phyloP scores from a whole-genome alignment of 2,329 filamentous ascomycete species.

The Aureobasidium subglaciale region DNA sequence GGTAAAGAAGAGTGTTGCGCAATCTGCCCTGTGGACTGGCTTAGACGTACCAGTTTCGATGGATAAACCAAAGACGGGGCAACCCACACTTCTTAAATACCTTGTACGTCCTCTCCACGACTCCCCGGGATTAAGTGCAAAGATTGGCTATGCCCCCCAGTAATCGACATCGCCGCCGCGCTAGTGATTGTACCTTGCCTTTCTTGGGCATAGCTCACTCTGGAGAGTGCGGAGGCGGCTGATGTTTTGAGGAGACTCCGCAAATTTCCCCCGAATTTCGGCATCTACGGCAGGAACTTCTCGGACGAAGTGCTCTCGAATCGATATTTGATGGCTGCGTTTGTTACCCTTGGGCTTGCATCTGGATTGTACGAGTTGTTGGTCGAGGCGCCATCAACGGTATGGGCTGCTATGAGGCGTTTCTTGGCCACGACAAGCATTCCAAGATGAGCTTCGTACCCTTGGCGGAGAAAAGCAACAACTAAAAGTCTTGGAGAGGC shows the following conservation, averaged over 20 bases:
- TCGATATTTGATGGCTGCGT: not conserved
- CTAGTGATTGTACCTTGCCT: not conserved
- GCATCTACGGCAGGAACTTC: not conserved
- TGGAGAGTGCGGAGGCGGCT: not conserved
- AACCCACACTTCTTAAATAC: conserved; percentile 2
- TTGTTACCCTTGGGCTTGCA: not conserved
- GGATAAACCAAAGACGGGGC: not conserved
- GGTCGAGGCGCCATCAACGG: not conserved
- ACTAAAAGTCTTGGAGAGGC: too few species aligned
- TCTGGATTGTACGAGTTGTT: not conserved
- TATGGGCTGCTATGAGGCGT: not conserved
- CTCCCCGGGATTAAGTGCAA: not conserved
- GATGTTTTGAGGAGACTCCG: not conserved
- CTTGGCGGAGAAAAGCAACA: too few species aligned
- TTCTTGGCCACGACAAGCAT: not conserved
- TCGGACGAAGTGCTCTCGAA: not conserved
- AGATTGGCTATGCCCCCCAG: not conserved
- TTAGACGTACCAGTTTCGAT: not conserved
- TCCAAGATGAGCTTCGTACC: not conserved
- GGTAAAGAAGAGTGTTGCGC: not conserved
- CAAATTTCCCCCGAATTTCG: not conserved
- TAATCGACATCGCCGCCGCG: not conserved
- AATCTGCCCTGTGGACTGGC: not conserved
- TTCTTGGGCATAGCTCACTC: not conserved
- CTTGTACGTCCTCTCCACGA: not conserved